Conservation (phyloP, 306 rosid species). For the Acacia acuminata region DNA sequence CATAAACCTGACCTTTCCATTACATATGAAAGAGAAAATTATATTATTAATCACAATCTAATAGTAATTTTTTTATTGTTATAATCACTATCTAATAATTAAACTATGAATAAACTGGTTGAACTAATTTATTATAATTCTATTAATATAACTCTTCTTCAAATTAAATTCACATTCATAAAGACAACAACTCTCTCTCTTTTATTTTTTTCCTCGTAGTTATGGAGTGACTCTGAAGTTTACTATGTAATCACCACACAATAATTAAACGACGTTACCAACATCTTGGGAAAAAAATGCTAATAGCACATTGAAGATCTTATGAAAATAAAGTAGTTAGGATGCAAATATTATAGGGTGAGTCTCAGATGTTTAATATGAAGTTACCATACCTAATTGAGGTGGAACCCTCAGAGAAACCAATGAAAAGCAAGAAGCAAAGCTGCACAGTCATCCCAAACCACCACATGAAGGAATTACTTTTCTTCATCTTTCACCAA, state of each 20-base stretch:
- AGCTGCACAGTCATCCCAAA: constrained; percentile 26
- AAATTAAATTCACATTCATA: not conserved
- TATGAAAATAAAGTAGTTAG: not conserved
- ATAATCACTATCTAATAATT: no score
- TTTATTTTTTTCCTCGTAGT: not conserved
- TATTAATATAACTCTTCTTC: not conserved
- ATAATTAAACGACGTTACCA: not conserved
- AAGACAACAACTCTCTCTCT: not conserved
- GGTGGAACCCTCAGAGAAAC: constrained; percentile 23
- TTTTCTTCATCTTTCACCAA: constrained; percentile 23
- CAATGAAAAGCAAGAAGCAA: constrained; percentile 28
- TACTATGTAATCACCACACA: not conserved
- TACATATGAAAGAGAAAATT: not conserved
- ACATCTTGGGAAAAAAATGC: not conserved
- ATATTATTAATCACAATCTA: not conserved
- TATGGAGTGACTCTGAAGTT: not conserved
- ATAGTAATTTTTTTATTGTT: not conserved
- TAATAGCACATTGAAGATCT: not conserved
- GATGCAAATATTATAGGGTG: not conserved
- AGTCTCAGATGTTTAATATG: not conserved
- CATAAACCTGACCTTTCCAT: not conserved
- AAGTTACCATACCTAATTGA: not conserved
- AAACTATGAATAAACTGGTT: not conserved
- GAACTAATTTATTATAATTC: not conserved
- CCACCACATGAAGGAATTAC: constrained; percentile 8